Evolutionary conservation across 116 monocot species (phyloP), one percentile per base, ranked within the genome.

Genomic region (Dioscorea cayenensis): DNA sequence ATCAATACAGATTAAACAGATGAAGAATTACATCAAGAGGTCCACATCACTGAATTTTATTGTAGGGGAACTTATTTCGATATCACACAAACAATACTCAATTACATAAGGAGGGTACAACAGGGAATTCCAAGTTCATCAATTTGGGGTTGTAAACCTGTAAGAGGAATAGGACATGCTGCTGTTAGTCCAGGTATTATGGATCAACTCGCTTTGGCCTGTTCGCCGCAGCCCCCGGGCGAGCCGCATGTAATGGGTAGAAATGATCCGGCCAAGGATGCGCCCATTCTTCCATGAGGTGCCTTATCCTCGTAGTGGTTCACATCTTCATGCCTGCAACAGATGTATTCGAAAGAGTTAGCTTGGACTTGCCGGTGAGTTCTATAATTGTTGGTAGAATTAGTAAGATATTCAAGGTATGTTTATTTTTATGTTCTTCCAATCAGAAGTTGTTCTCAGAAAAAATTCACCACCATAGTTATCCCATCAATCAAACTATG

Each of bases 221-320:
- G 63, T 28, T 78, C 81, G 0, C 92, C 95, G 95, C 95, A 1
- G 95, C 95, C 13, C 95, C 95, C n/a, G n/a, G n/a, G n/a, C 92
- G 87, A 8, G 95, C 92, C 17, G 92, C 92, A 64, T 90, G 92
- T 62, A 95, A 65, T 14, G 92, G 95, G 73, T 76, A 84, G 72
- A 95, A 78, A 63, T 95, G 95, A 19, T 95, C 95, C 0, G 95
- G 90, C 79, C 76, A 79, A 0, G 92, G 95, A 66, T 92, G 95
- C 10, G 92, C 85, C n/a, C 52, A 48, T 73, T 62, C 73, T 87
- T 1, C 71, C 89, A 49, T 52, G 25, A 4, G 95, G 95, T 19
- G 83, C 85, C 77, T 76, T 87, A 61, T 85, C 66, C 62, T 89
- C 77, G 22, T 68, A 95, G 14, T 77, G 64, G 23, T 87, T 90